phyloP scores from a whole-genome alignment of 176 grass and related monocot genomes.

The Aegilops umbellulata region DNA sequence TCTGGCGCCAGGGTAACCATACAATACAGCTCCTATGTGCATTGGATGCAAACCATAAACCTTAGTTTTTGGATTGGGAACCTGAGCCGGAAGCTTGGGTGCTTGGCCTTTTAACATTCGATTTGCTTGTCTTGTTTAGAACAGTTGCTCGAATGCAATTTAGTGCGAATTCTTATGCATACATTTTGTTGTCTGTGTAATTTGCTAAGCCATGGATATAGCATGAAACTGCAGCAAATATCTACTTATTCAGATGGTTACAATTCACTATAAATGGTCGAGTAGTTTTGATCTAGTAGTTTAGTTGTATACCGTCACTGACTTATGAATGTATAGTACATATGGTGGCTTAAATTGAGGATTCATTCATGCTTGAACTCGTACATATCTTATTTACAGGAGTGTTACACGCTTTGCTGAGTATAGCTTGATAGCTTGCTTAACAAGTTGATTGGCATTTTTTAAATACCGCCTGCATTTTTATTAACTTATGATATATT shows the following conservation, averaged over 20 bases:
- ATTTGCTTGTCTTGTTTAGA: conserved; percentile 19
- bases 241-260: neutral
- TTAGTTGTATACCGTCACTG: neutral
- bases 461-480: neutral
- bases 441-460: neutral
- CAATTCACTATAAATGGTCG: neutral
- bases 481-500: neutral
- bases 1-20: conserved; percentile 77
- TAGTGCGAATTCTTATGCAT: neutral
- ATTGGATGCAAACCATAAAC: neutral
- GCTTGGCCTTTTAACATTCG: neutral
- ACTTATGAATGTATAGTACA: neutral
- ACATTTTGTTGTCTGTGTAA: neutral
- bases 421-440: neutral
- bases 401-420: neutral
- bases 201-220: neutral
- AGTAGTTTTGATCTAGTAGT: neutral
- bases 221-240: neutral
- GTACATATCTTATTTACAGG: neutral
- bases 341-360: neutral
- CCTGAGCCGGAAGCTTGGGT: neutral
- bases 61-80: neutral
- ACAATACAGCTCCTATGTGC: neutral
- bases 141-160: conserved; percentile 6
- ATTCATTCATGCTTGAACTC: neutral